phyloP scores from a whole-genome alignment of 192 early-diverging fungal genomes.

The Dissophora globulifera region DNA sequence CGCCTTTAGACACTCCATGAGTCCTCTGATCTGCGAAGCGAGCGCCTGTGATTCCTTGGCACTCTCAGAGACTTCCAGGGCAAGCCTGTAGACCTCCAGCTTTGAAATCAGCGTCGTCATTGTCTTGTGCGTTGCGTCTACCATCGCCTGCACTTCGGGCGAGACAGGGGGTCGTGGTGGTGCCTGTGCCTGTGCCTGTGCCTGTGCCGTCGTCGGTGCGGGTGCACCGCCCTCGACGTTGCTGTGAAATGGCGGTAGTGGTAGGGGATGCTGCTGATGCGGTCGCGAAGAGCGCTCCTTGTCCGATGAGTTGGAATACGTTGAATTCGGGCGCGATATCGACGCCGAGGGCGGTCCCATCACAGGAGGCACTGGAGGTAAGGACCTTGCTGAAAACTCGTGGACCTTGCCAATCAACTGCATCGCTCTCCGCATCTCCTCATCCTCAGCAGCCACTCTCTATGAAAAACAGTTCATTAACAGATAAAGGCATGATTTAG shows the following conservation, averaged over 20 bases:
- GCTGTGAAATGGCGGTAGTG: slow-evolving; percentile 6
- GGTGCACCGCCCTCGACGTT: not conserved
- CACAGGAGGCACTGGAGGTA: slow-evolving; percentile 31
- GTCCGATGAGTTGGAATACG: slow-evolving; percentile 41
- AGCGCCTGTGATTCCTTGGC: slow-evolving; percentile 44
- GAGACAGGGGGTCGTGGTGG: slow-evolving; percentile 35
- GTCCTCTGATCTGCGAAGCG: slow-evolving; percentile 39
- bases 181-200: slow-evolving; percentile 14
- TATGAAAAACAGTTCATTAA: too few relatives aligned
- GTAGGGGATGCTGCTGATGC: too few relatives aligned
- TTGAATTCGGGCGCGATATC: slow-evolving; percentile 31
- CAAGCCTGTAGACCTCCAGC: slow-evolving; percentile 34
- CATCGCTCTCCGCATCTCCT: slow-evolving; percentile 35
- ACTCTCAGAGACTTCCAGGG: slow-evolving; percentile 39
- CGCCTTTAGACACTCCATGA: slow-evolving; percentile 51
- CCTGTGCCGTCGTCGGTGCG: too few relatives aligned
- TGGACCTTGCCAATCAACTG: slow-evolving; percentile 41
- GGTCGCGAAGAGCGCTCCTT: too few relatives aligned
- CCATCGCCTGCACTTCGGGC: slow-evolving; percentile 39
- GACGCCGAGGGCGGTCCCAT: not conserved
- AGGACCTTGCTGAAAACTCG: slow-evolving; percentile 41
- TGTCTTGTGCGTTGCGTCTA: slow-evolving; percentile 43
- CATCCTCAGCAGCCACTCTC: slow-evolving; percentile 39
- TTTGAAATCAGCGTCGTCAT: slow-evolving; percentile 44
- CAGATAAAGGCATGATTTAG: too few relatives aligned